Conservation (phyloP, 495 filamentous ascomycete genomes). For the Penicillium pancosmium region DNA sequence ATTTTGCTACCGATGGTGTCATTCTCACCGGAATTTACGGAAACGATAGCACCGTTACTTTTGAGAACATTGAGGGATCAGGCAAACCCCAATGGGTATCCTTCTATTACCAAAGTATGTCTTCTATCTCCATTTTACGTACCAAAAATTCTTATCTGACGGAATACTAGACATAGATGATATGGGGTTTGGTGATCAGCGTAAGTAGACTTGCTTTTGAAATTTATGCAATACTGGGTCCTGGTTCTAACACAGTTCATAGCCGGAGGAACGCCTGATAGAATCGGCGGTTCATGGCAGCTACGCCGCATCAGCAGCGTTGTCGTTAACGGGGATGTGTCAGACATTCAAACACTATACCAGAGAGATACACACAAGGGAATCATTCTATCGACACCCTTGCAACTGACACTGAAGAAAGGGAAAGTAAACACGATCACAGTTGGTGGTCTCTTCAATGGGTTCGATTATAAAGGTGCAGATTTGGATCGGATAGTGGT, state of each 20-base stretch:
- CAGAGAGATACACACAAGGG: slow-evolving; percentile 33
- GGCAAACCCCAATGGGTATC: slow-evolving; percentile 58
- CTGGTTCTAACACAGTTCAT: slow-evolving; percentile 7
- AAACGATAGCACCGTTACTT: slow-evolving; percentile 54
- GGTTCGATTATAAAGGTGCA: slow-evolving; percentile 27
- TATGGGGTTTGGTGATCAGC: slow-evolving; percentile 34
- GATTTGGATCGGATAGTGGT: slow-evolving; percentile 32
- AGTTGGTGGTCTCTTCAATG: slow-evolving; percentile 26
- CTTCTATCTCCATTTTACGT: neutral
- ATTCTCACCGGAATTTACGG: slow-evolving; percentile 53
- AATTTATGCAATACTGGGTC: neutral
- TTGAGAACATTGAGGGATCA: slow-evolving; percentile 48
- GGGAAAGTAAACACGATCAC: slow-evolving; percentile 29
- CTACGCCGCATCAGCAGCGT: slow-evolving; percentile 32
- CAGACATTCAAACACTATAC: slow-evolving; percentile 25
- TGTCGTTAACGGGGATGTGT: slow-evolving; percentile 26
- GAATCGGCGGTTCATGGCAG: slow-evolving; percentile 30
- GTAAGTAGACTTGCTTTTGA: slow-evolving; percentile 14
- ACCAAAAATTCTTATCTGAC: neutral
- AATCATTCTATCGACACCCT: slow-evolving; percentile 29
- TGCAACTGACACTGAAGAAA: slow-evolving; percentile 28
- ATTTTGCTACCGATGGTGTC: slow-evolving; percentile 45
- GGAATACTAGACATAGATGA: slow-evolving; percentile 26
- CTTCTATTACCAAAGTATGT: slow-evolving; percentile 49
- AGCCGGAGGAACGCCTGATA: slow-evolving; percentile 30